Evolutionary conservation across 305 asterid genomes (phyloP).

Genomic region (Striga hermonthica): DNA sequence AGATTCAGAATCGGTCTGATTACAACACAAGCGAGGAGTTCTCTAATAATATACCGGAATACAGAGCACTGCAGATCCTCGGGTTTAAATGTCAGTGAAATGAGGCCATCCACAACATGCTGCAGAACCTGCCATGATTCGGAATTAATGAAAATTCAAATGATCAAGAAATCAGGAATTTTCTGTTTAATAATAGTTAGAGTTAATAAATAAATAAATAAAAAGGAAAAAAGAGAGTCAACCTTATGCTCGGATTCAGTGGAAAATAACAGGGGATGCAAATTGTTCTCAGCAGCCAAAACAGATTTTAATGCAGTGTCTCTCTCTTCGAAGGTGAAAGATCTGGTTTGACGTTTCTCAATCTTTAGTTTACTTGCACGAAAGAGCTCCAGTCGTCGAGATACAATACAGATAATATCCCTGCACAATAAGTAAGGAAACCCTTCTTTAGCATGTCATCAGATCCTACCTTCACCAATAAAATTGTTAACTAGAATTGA

Average conservation of each 20-base stretch:
- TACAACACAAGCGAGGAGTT: conserved; percentile 91
- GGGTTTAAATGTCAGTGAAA: conserved; percentile 67
- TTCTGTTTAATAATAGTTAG: conserved; percentile 10
- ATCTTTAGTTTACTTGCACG: conserved; percentile 66
- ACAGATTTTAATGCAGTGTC: conserved; percentile 62
- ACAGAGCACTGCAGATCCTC: conserved; percentile 85
- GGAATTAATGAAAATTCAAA: conserved; percentile 32
- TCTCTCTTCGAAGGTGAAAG: conserved; percentile 63
- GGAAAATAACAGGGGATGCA: conserved; percentile 92
- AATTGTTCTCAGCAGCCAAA: conserved; percentile 77
- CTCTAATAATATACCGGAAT: conserved; percentile 68
- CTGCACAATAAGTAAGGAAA: conserved; percentile 48
- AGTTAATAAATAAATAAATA: conserved; percentile 7
- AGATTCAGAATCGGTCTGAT: conserved; percentile 88
- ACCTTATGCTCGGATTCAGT: conserved; percentile 99
- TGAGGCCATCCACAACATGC: conserved; percentile 86
- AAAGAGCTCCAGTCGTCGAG: conserved; percentile 75
- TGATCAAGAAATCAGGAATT: conserved; percentile 31
- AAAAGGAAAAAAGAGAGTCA: conserved; percentile 25
- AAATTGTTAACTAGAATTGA: conserved; percentile 26
- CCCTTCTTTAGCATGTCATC: conserved; percentile 29
- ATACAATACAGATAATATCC: conserved; percentile 62
- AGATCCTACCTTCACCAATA: conserved; percentile 25
- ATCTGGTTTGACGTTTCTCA: conserved; percentile 51
- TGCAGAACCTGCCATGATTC: conserved; percentile 82